Evolutionary conservation across 2,329 filamentous ascomycete genomes (phyloP).

Genomic region (Alternaria burnsii): DNA sequence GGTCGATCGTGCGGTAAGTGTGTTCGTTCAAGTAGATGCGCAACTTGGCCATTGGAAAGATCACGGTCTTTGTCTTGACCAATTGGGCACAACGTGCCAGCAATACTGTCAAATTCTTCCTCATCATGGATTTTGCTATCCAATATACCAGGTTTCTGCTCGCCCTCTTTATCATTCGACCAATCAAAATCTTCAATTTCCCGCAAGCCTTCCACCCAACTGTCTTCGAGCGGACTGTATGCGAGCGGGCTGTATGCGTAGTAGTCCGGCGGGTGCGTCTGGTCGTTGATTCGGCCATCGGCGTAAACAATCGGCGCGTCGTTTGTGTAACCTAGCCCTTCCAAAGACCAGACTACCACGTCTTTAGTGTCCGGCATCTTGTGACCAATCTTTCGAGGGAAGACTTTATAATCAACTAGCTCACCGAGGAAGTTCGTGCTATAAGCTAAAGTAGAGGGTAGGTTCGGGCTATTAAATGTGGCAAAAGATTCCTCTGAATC

Average conservation of each 20-base stretch:
- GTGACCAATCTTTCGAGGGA: not conserved
- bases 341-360: slow-evolving; percentile 1
- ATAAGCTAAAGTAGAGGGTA: not conserved
- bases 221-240: not conserved
- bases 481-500: not conserved
- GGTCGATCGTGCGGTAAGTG: not conserved
- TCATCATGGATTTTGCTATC: not conserved
- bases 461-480: not conserved
- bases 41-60: too few species aligned
- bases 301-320: not conserved
- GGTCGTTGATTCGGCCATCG: slow-evolving; percentile 16
- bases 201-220: slow-evolving; percentile 32
- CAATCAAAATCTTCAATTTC: slow-evolving; percentile 40
- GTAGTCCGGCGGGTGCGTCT: slow-evolving; percentile 12
- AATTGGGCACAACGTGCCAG: not conserved
- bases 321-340: slow-evolving; percentile 10
- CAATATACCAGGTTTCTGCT: not conserved
- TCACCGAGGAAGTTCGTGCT: not conserved
- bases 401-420: not conserved
- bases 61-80: not conserved
- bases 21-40: not conserved
- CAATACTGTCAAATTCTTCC: not conserved
- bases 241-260: slow-evolving; percentile 22
- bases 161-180: slow-evolving; percentile 1
- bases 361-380: not conserved